phyloP scores from a whole-genome alignment of 1,139 yeast genomes.

The Kluyveromyces sp. region DNA sequence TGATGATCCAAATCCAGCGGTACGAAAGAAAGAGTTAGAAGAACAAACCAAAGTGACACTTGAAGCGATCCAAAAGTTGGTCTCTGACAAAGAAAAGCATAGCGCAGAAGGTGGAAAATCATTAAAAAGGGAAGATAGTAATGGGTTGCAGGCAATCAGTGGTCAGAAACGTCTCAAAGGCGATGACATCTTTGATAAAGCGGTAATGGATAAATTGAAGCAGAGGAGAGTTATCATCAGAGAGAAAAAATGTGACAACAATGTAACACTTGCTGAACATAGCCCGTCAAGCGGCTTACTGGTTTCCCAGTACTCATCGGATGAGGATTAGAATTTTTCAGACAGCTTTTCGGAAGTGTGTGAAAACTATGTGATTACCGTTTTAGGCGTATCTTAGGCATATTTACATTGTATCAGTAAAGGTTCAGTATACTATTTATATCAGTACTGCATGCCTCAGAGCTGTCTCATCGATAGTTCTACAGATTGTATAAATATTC shows the following conservation, averaged over 20 bases:
- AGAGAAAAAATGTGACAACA: background rate
- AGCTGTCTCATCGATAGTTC: background rate
- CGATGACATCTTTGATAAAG: background rate
- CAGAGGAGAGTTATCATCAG: conserved; percentile 2
- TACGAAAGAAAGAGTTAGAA: conserved; percentile 46
- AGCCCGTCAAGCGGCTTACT: background rate
- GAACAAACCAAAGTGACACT: conserved; percentile 20
- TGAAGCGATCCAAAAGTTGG: conserved; percentile 18
- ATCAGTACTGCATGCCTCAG: no score
- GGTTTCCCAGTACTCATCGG: conserved; percentile 12
- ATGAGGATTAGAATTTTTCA: conserved; percentile 7
- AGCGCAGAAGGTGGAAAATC: background rate
- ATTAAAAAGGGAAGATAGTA: background rate
- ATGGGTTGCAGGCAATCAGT: background rate
- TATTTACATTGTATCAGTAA: background rate
- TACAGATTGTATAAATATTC: background rate
- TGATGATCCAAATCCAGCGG: conserved; percentile 76
- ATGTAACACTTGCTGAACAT: background rate
- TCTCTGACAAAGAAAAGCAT: conserved; percentile 11
- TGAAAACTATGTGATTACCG: background rate
- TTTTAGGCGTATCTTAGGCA: background rate
- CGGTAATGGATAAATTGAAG: conserved; percentile 6
- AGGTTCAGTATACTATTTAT: background rate
- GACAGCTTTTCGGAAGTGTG: background rate
- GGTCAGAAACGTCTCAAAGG: background rate